A percentile compares a stretch with the other conserved stretches of the same genome.
These are phyloP conservation scores for Aureobasidium pullulans DNA, from an alignment of 2,329 filamentous ascomycete species.

Conservation along the genomic window DNA sequence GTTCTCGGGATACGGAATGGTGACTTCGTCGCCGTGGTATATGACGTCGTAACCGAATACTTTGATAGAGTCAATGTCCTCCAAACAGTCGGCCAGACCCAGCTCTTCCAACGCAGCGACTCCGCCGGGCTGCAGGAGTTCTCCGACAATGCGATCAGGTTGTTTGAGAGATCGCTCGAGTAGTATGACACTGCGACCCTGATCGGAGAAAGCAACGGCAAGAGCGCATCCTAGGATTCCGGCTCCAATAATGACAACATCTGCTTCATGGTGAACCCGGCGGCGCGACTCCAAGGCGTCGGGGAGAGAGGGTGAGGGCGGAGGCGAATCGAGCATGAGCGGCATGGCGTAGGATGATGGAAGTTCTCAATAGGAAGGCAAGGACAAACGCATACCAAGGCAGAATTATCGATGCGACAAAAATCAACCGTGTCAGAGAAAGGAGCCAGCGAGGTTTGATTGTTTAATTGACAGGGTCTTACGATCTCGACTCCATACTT, in stretches of 20 bases:
- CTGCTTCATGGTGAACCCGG: constrained; percentile 54
- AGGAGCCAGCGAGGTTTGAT: not conserved
- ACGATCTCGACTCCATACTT: not conserved
- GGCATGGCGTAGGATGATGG: constrained; percentile 16
- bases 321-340: constrained; percentile 22
- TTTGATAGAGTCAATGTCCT: constrained; percentile 77
- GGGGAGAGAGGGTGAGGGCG: constrained; percentile 20
- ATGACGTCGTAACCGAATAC: constrained; percentile 84
- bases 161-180: constrained; percentile 85
- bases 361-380: not conserved
- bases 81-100: constrained; percentile 73
- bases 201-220: constrained; percentile 75
- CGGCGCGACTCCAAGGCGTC: constrained; percentile 36
- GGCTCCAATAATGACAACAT: constrained; percentile 87
- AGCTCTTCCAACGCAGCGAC: constrained; percentile 72
- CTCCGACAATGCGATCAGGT: constrained; percentile 92
- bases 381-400: not conserved
- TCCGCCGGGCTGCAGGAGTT: constrained; percentile 88
- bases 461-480: constrained; percentile 4
- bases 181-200: constrained; percentile 83
- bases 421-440: not conserved
- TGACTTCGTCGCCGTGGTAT: constrained; percentile 65
- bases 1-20: constrained; percentile 70
- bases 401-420: not conserved
- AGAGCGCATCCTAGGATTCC: constrained; percentile 84